phyloP scores from a whole-genome alignment of 2,329 filamentous ascomycete genomes.

The Colletotrichum lini region DNA sequence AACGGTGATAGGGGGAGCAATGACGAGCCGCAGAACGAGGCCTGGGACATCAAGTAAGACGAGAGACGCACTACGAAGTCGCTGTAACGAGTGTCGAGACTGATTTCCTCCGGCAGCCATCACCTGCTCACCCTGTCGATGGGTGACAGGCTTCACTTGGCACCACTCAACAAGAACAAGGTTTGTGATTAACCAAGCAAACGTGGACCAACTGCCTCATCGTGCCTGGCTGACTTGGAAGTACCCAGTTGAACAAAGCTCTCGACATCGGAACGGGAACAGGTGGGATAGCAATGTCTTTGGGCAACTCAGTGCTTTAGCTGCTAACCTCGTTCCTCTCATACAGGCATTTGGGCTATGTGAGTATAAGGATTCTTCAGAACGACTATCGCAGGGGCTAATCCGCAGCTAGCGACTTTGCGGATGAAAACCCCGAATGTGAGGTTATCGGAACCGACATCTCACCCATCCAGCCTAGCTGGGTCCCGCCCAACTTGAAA shows the following conservation, averaged over 20 bases:
- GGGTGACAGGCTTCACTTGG: conserved; percentile 46
- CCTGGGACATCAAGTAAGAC: conserved; percentile 49
- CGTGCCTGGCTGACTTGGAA: not conserved
- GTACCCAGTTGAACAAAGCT: conserved; percentile 32
- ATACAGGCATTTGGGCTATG: conserved; percentile 38
- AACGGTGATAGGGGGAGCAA: conserved; percentile 44
- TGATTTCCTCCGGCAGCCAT: conserved; percentile 42
- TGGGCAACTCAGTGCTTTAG: no score
- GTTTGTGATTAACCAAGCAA: conserved; percentile 48
- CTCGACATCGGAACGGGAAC: conserved; percentile 69
- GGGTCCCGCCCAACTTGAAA: conserved; percentile 68
- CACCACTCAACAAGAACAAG: conserved; percentile 46
- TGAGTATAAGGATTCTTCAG: not conserved
- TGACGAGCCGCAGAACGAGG: conserved; percentile 51
- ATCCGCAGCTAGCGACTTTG: conserved; percentile 59
- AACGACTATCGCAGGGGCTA: not conserved
- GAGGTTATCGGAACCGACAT: conserved; percentile 68
- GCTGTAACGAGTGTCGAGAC: not conserved
- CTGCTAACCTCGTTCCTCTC: no score
- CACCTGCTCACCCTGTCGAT: conserved; percentile 45
- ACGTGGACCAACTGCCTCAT: no score
- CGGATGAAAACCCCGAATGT: conserved; percentile 59
- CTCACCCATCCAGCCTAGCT: conserved; percentile 70
- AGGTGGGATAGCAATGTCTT: conserved; percentile 8
- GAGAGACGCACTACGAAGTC: conserved; percentile 14